Conservation (phyloP, 164 flowering plant species). For the Echeveria elegans region DNA sequence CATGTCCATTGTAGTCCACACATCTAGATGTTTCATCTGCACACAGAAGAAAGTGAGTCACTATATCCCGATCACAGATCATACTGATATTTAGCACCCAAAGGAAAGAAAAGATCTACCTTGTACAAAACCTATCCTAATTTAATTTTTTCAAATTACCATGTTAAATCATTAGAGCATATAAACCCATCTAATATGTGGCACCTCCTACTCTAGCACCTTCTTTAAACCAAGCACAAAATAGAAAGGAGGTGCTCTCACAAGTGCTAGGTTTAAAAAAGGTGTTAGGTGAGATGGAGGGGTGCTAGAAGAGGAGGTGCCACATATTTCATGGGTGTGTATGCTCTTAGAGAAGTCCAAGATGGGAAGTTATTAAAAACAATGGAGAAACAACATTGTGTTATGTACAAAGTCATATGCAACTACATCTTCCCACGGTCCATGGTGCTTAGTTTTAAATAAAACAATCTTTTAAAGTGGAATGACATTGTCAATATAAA, state of each 20-base stretch:
- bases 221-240: too few relatives aligned
- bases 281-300: too few relatives aligned
- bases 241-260: too few relatives aligned
- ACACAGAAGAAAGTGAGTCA: too few relatives aligned
- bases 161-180: too few relatives aligned
- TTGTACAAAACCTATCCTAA: background rate
- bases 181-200: too few relatives aligned
- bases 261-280: too few relatives aligned
- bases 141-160: background rate
- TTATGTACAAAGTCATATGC: background rate
- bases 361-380: background rate
- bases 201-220: too few relatives aligned
- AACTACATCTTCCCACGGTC: background rate
- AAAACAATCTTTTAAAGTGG: background rate
- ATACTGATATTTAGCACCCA: background rate
- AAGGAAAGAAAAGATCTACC: background rate
- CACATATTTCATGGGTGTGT: too few relatives aligned
- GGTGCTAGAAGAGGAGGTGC: too few relatives aligned
- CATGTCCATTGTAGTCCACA: slow-evolving; percentile 39
- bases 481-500: background rate
- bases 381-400: background rate
- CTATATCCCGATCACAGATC: too few relatives aligned
- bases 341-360: background rate
- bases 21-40: slow-evolving; percentile 49
- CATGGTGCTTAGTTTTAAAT: background rate